These are phyloP conservation scores for Vigna radiata DNA, from an alignment of 306 rosid genomes.

Conservation along the genomic window DNA sequence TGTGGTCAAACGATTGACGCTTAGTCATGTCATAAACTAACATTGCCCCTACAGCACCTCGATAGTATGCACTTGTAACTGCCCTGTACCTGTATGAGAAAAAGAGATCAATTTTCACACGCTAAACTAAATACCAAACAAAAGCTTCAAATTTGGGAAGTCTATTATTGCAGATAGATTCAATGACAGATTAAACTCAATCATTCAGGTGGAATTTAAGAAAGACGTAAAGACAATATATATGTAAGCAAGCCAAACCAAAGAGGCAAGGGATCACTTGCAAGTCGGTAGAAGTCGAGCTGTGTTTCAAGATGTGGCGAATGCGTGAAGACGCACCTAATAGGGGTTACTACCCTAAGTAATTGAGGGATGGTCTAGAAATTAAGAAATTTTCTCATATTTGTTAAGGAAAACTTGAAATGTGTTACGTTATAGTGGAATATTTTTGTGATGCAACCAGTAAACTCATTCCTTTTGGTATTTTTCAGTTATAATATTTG, in stretches of 20 bases:
- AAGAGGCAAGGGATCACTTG: neutral
- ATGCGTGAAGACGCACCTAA: too few relatives aligned
- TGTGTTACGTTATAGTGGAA: too few relatives aligned
- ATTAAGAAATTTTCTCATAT: too few relatives aligned
- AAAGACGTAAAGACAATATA: neutral
- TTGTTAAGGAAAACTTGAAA: too few relatives aligned
- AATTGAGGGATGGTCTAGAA: too few relatives aligned
- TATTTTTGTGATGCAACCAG: too few relatives aligned
- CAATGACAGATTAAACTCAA: too few relatives aligned
- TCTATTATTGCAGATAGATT: neutral
- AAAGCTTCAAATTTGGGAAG: constrained; percentile 7
- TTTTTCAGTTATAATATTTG: too few relatives aligned
- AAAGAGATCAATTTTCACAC: neutral
- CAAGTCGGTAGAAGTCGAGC: too few relatives aligned
- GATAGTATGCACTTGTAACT: constrained; percentile 90
- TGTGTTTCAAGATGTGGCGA: too few relatives aligned
- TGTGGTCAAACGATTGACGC: constrained; percentile 90
- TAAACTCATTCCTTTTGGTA: too few relatives aligned
- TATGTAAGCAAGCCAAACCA: neutral
- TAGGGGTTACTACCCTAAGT: too few relatives aligned
- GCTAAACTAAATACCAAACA: neutral
- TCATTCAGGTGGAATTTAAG: neutral
- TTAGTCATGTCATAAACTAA: constrained; percentile 87
- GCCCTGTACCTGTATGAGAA: constrained; percentile 72
- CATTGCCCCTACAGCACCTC: constrained; percentile 97